phyloP scores from a whole-genome alignment of 2,329 filamentous ascomycete species.

The Hypoxylon sp. region DNA sequence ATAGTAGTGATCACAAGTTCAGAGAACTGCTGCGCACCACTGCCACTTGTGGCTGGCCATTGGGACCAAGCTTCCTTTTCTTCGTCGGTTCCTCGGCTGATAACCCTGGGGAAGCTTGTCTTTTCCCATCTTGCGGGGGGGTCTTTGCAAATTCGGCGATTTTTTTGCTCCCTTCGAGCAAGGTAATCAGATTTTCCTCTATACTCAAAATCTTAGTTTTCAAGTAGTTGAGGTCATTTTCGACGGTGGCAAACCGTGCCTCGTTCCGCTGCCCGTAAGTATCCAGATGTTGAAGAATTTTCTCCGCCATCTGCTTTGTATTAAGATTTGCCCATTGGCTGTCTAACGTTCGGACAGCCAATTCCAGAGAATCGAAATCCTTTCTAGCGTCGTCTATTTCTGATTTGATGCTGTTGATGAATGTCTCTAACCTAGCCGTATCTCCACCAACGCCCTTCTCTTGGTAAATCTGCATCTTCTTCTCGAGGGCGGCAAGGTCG shows the following conservation, averaged over 20 bases:
- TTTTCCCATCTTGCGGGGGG: constrained; percentile 27
- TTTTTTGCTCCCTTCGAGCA: constrained; percentile 1
- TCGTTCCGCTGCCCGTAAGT: constrained; percentile 42
- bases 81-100: constrained; percentile 26
- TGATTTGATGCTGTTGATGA: constrained; percentile 45
- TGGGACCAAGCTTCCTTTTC: constrained; percentile 37
- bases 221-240: constrained; percentile 10
- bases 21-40: constrained; percentile 18
- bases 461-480: constrained; percentile 19
- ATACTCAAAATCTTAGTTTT: constrained; percentile 1
- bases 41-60: constrained; percentile 16
- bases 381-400: constrained; percentile 51
- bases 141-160: constrained; percentile 9
- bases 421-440: background rate
- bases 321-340: constrained; percentile 65
- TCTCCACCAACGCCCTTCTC: constrained; percentile 23
- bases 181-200: constrained; percentile 2
- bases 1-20: background rate
- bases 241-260: constrained; percentile 11
- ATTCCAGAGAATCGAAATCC: constrained; percentile 55
- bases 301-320: constrained; percentile 60
- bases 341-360: constrained; percentile 60
- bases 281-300: constrained; percentile 57
- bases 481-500: constrained; percentile 22
- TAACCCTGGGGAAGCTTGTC: constrained; percentile 26